Evolutionary conservation across 2,329 filamentous ascomycete species (phyloP), one percentile per base, ranked within the genome.

Genomic region (Acrodontium crateriforme): DNA sequence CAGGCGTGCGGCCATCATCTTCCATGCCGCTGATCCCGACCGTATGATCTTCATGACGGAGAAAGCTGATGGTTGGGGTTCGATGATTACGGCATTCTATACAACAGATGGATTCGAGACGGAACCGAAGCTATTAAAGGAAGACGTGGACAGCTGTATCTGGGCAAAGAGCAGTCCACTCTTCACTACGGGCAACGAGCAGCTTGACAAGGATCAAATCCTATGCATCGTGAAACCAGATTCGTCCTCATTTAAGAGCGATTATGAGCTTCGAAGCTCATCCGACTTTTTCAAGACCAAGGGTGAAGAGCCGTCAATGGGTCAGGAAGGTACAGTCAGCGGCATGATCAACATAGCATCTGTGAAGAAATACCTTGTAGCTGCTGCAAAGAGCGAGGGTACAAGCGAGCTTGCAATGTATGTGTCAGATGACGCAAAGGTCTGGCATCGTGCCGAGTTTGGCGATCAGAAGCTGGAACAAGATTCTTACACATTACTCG

Each of bases 401-500:
- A 92, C 84, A 8, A 77, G 81, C 42, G 91, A 98, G 56, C 78
- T 94, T 67, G 83, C 83, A 3, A 69, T 98, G 30, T 98, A 81
- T 52, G 76, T 95, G 31, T 84, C 82, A 7, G 73, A 80, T 41
- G 83, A 98, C 52, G 76, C 81, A 9, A 63, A 73, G 28, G 74
- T 68, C 30, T 98, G 89, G 89, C 84, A 95, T 52, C 75, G 84
- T 29, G 87, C 87, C 34, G 72, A 92, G 48, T 95, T 98, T 54
- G 72, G 74, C 24, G 76, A 80, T 36, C 84, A 93, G 53, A 81
- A 85, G 45, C 69, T 83, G 36, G 78, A 93, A 50, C 72, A 87
- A 49, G 67, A 73, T 44, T 82, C 81, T 3, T 98, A 94, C 54
- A 98, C 89, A 0, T 70, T 98, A 25, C 67, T 98, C 21, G 87